Percentiles rank a stretch among this genome's conserved stretches.
Evolutionary conservation across 352 stramenopile genomes (phyloP).

Genomic region (Pythium chondricola): DNA sequence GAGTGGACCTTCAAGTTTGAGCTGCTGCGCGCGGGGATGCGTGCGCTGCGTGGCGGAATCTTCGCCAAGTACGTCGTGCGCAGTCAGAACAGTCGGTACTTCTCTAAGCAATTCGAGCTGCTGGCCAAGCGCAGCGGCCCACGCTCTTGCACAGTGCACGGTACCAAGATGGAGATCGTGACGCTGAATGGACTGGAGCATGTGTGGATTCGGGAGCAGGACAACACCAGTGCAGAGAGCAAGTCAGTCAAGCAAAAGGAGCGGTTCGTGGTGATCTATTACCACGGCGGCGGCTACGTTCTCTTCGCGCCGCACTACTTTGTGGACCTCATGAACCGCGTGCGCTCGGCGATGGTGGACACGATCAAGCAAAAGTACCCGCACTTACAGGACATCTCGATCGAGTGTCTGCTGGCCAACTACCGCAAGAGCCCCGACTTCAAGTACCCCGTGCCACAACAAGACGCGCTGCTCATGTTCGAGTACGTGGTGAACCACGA

Average conservation of each 20-base stretch:
- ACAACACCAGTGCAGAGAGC: neutral
- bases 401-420: conserved; percentile 57
- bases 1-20: conserved; percentile 19
- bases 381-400: conserved; percentile 8
- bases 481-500: conserved; percentile 29
- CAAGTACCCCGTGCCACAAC: conserved; percentile 30
- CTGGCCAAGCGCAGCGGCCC: conserved; percentile 1
- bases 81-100: conserved; percentile 8
- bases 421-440: conserved; percentile 56
- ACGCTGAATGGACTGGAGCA: conserved; percentile 8
- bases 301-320: conserved; percentile 34
- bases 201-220: conserved; percentile 14
- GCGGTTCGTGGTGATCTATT: conserved; percentile 30
- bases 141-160: neutral
- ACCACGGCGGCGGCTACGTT: conserved; percentile 33
- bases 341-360: conserved; percentile 13
- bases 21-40: conserved; percentile 6
- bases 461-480: conserved; percentile 45
- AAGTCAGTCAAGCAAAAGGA: conserved; percentile 4
- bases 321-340: conserved; percentile 35
- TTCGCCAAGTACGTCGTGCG: conserved; percentile 6
- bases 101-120: conserved; percentile 2
- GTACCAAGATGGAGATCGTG: conserved; percentile 10
- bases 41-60: conserved; percentile 8
- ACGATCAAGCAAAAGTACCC: conserved; percentile 3